Conservation (phyloP, 2,329 filamentous ascomycete species). For the Lasiodiplodia theobromae region DNA sequence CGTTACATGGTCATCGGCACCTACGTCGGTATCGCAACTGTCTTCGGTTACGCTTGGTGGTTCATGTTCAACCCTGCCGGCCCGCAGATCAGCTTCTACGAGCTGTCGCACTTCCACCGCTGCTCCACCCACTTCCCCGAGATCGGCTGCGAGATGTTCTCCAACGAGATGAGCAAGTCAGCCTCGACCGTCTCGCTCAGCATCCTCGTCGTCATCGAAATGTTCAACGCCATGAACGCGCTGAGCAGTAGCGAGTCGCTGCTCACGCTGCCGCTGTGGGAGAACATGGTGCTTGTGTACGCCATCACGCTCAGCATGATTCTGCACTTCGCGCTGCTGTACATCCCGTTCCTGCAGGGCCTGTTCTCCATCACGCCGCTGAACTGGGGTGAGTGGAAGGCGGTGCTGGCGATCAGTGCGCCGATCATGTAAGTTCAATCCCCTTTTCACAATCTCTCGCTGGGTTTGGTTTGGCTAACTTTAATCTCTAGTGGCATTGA, state of each 20-base stretch:
- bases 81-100: slow-evolving; percentile 88
- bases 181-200: slow-evolving; percentile 94
- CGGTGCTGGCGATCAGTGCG: slow-evolving; percentile 84
- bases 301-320: slow-evolving; percentile 93
- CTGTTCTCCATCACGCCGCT: slow-evolving; percentile 92
- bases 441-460: background rate
- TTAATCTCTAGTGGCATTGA: slow-evolving; percentile 71
- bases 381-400: slow-evolving; percentile 87
- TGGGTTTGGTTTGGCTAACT: slow-evolving; percentile 33
- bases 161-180: slow-evolving; percentile 82
- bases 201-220: slow-evolving; percentile 94
- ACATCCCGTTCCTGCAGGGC: slow-evolving; percentile 85
- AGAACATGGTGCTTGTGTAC: slow-evolving; percentile 98
- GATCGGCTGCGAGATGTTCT: slow-evolving; percentile 92
- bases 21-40: slow-evolving; percentile 93
- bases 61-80: slow-evolving; percentile 95
- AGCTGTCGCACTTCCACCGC: slow-evolving; percentile 91
- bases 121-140: slow-evolving; percentile 86
- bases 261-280: slow-evolving; percentile 92
- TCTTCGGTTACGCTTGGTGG: slow-evolving; percentile 99
- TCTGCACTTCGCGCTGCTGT: slow-evolving; percentile 92
- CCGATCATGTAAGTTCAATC: slow-evolving; percentile 83
- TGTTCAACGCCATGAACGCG: slow-evolving; percentile 99
- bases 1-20: slow-evolving; percentile 95
- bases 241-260: slow-evolving; percentile 94